A percentile compares a stretch with the other conserved stretches of the same genome.
These are phyloP conservation scores for Hippophae gyantsensis DNA, from an alignment of 306 rosid genomes.

Conservation along the genomic window DNA sequence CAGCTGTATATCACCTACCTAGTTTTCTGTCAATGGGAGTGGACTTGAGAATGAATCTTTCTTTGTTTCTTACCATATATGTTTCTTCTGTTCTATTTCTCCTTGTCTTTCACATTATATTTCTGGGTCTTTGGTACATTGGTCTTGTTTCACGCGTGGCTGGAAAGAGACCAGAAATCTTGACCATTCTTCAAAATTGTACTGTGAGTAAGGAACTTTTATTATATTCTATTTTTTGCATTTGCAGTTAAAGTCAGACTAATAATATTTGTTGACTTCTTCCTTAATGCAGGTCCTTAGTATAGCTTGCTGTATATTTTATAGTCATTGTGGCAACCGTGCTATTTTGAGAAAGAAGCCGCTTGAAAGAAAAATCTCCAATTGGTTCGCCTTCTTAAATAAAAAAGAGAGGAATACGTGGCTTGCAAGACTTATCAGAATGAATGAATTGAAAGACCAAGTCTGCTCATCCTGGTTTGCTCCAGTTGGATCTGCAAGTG, in stretches of 20 bases:
- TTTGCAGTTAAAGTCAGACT: constrained; percentile 2
- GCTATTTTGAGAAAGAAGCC: constrained; percentile 59
- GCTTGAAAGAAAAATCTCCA: constrained; percentile 35
- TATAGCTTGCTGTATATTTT: constrained; percentile 95
- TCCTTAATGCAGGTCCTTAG: constrained; percentile 69
- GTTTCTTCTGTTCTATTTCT: constrained; percentile 85
- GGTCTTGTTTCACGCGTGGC: constrained; percentile 98
- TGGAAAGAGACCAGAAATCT: constrained; percentile 80
- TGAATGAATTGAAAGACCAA: constrained; percentile 80
- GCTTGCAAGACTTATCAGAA: constrained; percentile 69
- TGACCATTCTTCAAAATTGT: constrained; percentile 83
- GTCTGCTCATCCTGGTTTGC: constrained; percentile 99
- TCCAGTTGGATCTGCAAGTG: constrained; percentile 96
- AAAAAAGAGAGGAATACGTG: constrained; percentile 73
- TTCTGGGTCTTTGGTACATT: constrained; percentile 85
- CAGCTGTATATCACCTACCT: constrained; percentile 97
- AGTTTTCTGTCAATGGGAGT: constrained; percentile 97
- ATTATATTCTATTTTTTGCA: constrained; percentile 2
- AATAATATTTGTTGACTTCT: constrained; percentile 13
- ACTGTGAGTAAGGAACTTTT: constrained; percentile 45
- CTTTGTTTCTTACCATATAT: constrained; percentile 73
- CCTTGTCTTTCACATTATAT: constrained; percentile 70
- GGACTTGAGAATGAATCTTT: constrained; percentile 90
- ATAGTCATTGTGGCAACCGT: constrained; percentile 95
- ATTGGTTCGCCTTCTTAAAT: constrained; percentile 73